Percentiles rank a stretch among this genome's conserved stretches.
These are phyloP conservation scores for Cryptosporidium sp. DNA, from an alignment of 169 alveolate genomes.

Conservation along the genomic window DNA sequence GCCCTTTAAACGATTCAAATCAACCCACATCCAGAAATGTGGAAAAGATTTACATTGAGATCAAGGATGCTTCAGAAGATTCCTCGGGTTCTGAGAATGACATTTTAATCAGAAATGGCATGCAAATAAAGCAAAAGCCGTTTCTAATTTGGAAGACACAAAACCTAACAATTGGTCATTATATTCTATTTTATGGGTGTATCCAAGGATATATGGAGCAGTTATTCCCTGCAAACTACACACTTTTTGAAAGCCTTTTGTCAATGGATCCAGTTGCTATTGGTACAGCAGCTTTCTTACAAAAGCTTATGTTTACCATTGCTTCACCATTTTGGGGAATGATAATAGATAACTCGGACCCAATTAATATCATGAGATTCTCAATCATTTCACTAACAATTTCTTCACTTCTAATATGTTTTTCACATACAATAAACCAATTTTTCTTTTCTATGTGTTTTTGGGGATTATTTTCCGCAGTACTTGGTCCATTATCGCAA, in stretches of 20 bases:
- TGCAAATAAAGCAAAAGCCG: neutral
- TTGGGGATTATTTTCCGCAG: conserved; percentile 72
- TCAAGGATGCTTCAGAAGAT: neutral
- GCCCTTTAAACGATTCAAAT: neutral
- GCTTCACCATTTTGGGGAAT: conserved; percentile 69
- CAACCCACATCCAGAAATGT: neutral
- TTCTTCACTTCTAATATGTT: conserved; percentile 29
- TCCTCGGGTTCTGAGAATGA: conserved; percentile 10
- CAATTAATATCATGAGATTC: conserved; percentile 2
- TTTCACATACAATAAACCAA: conserved; percentile 22
- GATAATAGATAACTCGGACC: conserved; percentile 38
- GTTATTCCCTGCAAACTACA: conserved; percentile 60
- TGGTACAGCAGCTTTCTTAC: conserved; percentile 70
- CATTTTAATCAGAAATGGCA: neutral
- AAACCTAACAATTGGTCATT: neutral
- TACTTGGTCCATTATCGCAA: conserved; percentile 60
- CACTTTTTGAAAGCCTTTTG: conserved; percentile 30
- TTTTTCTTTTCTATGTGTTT: conserved; percentile 61
- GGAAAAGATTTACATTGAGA: conserved; percentile 43
- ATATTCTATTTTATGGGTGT: conserved; percentile 51
- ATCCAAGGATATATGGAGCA: conserved; percentile 73
- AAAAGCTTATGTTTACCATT: conserved; percentile 41
- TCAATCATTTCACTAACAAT: conserved; percentile 19
- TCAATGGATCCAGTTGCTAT: conserved; percentile 38
- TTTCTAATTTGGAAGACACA: neutral